These are phyloP conservation scores for Aspergillus niger DNA, from an alignment of 2,329 filamentous ascomycete genomes.

Conservation along the genomic window DNA sequence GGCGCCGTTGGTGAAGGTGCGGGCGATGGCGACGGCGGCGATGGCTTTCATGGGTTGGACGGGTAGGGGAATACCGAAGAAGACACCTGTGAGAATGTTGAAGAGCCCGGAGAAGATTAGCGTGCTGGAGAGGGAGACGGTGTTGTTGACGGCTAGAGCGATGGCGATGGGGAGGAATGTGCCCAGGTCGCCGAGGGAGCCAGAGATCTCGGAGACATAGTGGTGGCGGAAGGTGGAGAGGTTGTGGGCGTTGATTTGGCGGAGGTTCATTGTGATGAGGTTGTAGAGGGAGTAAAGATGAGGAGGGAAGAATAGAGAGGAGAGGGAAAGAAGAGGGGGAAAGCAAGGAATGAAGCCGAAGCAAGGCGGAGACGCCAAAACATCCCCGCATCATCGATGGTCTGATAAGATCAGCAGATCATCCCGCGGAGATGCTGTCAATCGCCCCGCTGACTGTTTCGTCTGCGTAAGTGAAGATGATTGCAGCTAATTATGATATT, in stretches of 20 bases:
- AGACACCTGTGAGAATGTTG: constrained; percentile 77
- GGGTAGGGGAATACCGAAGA: constrained; percentile 86
- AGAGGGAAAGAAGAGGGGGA: neutral
- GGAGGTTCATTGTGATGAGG: constrained; percentile 24
- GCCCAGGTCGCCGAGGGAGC: constrained; percentile 83
- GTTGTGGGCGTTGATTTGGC: constrained; percentile 50
- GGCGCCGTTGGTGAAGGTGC: constrained; percentile 65
- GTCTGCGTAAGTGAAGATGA: no score
- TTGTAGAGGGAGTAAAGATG: neutral
- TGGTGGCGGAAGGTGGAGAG: constrained; percentile 56
- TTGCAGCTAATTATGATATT: no score
- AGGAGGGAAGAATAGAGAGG: neutral
- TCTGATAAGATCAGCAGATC: neutral
- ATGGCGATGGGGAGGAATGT: constrained; percentile 89
- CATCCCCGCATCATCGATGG: neutral
- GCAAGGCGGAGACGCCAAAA: neutral
- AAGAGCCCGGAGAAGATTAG: constrained; percentile 85
- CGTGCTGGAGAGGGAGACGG: constrained; percentile 79
- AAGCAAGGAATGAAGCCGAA: neutral
- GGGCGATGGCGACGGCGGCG: constrained; percentile 80
- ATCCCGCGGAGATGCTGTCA: neutral
- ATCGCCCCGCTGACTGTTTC: no score
- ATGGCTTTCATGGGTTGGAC: constrained; percentile 93
- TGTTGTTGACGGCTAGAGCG: constrained; percentile 74
- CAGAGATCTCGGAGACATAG: constrained; percentile 77